These are phyloP conservation scores for Colletotrichum noveboracense DNA, from an alignment of 2,329 filamentous ascomycete genomes.

Conservation along the genomic window DNA sequence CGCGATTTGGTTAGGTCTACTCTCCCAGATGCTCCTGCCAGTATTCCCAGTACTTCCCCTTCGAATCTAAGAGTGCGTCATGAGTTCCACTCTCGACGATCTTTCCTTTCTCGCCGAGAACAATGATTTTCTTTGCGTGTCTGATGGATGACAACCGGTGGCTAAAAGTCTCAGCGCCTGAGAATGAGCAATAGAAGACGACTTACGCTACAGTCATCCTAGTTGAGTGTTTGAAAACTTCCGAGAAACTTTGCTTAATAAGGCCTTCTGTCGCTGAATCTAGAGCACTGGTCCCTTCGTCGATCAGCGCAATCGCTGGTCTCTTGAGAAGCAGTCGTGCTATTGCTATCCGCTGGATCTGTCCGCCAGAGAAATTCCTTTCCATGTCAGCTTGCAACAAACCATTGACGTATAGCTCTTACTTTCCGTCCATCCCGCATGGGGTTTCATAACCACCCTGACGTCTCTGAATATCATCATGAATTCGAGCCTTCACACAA, in stretches of 20 bases:
- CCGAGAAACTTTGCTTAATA: neutral
- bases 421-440: neutral
- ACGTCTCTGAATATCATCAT: neutral
- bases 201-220: neutral
- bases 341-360: neutral
- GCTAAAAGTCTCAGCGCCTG: neutral
- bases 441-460: neutral
- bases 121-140: accelerated
- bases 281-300: neutral
- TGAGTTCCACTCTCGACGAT: neutral
- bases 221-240: neutral
- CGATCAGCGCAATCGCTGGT: neutral
- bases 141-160: neutral
- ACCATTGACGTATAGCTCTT: neutral
- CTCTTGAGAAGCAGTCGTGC: neutral
- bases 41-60: neutral
- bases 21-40: neutral
- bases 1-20: neutral
- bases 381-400: neutral
- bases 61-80: neutral
- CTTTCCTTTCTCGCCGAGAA: neutral
- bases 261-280: neutral
- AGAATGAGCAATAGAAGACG: neutral
- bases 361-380: neutral
- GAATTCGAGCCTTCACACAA: neutral